Base-by-base conservation (phyloP, 2,329 filamentous ascomycete species). In the Aureobasidium sp. region DNA sequence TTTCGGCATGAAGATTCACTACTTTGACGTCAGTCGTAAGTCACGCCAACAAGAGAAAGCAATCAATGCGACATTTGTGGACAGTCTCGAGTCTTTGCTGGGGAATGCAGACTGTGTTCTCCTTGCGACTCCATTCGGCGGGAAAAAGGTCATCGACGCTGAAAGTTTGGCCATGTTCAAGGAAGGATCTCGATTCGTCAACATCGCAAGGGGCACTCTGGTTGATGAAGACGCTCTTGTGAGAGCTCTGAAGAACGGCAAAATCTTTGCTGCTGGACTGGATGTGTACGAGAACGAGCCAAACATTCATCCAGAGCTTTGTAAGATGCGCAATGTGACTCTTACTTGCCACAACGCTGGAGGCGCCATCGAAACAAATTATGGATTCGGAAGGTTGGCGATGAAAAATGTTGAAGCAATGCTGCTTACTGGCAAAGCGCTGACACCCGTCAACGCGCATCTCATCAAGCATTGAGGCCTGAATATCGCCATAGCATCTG, bases 1-100 rank as follows among this genome's bases (percentile, higher is more conserved):
- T 0, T 87, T 90, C 66, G 85, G 82, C 45, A 90, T 91, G 87
- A 74, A 78, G 44, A 81, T 91, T 39, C 74, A 80, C 62, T 89
- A 88, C 69, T 78, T 82, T 68, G 86, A 89, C 70, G 73, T 87
- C 0, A 71, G 78, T 48, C 76, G 81, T 64, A 81, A 84, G 65
- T 68, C 76, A 0, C 57, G 69, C 1, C 73, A 77, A 34, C 68
- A 77, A 7, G 81, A 84, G 67, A 68, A 72, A 5, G 70, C 71
- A 0, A 64, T 85, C 17, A 81, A 82, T 37, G 85, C 82, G 1
- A 78, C 71, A 1, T 87, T 79, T 69, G 82, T 83, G 67, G 66
- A 68, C 1, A 75, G 73, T 1, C 73, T 89, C 5, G 76, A 81
- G 47, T 73, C 74, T 20, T 75, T 89, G 45, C 69, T 87, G 2